Base-by-base conservation (phyloP, 164 flowering plant genomes). In the Vitis rotundifolia region DNA sequence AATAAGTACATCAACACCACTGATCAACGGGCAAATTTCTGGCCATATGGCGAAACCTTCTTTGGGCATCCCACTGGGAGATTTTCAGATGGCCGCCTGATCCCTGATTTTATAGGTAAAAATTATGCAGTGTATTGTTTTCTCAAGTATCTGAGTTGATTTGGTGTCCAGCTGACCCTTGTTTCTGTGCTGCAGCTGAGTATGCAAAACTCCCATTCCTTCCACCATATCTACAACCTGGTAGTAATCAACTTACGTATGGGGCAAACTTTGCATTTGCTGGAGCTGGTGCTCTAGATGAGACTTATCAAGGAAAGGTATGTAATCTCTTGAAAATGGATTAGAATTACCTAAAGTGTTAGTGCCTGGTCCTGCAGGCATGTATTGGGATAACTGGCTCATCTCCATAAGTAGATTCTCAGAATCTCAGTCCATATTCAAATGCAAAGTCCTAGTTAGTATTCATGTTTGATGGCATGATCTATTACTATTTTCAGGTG, bases 101-200 rank as follows among this genome's bases (percentile, higher is more conserved):
- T 86, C 3, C 60, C 85, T 7, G 87, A 83, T 64, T 86, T 86
- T 49, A 78, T 85, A 1, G 85, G 89, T 85, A 75, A 47, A 31
- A 31, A 6, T 31, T 4, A 37, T 37, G 44, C 26, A 22, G 44
- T 37, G 44, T 37, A 6, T 37, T 37, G 44, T 3, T 37, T 37
- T 37, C 44, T 37, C 44, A 3, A 37, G 44, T 5, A 37, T 37
- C 44, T 37, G 6, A 37, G 44, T 37, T 37, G 44, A 37, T 37
- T 37, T 37, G 7, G 44, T 37, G 7, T 37, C 2, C 44, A 37
- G 44, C 44, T 37, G 44, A 37, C 7, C 44, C 5, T 37, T 37
- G 44, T 37, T 37, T n/a, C 54, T 55, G 37, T 48, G 49, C 8
- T 16, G 66, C 66, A 83, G 86, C 83, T 54, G 81, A 81, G 51